Evolutionary conservation across 257 asterid species (phyloP).

Genomic region (Prunella vulgaris): DNA sequence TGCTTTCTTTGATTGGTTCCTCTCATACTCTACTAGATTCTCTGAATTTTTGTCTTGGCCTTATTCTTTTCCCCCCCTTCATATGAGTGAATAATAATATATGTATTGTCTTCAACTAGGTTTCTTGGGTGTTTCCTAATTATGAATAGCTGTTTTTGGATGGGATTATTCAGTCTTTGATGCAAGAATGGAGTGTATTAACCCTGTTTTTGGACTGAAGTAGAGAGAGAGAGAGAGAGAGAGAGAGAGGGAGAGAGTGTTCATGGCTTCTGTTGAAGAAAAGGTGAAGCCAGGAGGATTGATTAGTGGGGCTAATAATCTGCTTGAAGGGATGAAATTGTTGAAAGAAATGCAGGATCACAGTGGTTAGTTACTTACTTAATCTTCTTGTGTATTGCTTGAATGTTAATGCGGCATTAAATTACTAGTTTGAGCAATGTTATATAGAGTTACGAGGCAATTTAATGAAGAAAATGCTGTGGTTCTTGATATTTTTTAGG

Average conservation of each 20-base stretch:
- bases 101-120: constrained; percentile 23
- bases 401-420: background rate
- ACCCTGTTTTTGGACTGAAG: constrained; percentile 22
- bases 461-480: background rate
- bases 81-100: constrained; percentile 7
- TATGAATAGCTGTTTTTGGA: no score
- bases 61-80: constrained; percentile 29
- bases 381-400: background rate
- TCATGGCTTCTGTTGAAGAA: constrained; percentile 66
- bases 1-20: constrained; percentile 61
- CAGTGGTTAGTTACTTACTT: constrained; percentile 42
- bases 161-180: constrained; percentile 19
- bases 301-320: constrained; percentile 46
- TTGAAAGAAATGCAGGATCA: constrained; percentile 90
- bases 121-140: background rate
- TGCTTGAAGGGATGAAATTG: constrained; percentile 75
- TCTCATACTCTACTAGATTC: constrained; percentile 51
- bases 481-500: constrained; percentile 30
- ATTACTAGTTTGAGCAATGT: background rate
- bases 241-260: background rate
- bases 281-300: constrained; percentile 48
- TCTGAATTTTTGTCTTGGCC: constrained; percentile 38
- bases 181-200: constrained; percentile 32
- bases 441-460: no score
- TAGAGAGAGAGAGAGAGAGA: constrained; percentile 11